A percentile compares a stretch with the other conserved stretches of the same genome.
Evolutionary conservation across 1,139 yeast genomes (phyloP).

Genomic region (Groenewaldozyma sp.): DNA sequence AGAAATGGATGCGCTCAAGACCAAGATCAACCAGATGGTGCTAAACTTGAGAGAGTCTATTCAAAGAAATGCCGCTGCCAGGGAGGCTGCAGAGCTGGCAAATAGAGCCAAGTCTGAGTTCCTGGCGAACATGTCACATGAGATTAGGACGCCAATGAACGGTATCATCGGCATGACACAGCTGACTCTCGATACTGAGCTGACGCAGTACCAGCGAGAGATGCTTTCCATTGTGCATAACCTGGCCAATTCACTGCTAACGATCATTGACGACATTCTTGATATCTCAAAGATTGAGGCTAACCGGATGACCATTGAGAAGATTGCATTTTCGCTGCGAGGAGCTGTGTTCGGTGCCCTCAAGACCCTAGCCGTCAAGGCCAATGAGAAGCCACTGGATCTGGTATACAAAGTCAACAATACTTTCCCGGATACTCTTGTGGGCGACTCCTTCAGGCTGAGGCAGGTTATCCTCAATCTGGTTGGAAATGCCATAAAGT

Average conservation of each 20-base stretch:
- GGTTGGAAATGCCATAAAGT: conserved; percentile 83
- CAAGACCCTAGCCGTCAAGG: conserved; percentile 79
- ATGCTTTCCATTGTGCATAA: conserved; percentile 83
- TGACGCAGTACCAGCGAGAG: conserved; percentile 82
- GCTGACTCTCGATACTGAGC: conserved; percentile 72
- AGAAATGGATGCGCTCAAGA: conserved; percentile 88
- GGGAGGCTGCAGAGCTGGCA: conserved; percentile 89
- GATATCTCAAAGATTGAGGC: conserved; percentile 92
- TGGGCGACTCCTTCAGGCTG: conserved; percentile 79
- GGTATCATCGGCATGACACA: conserved; percentile 94
- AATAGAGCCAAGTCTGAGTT: conserved; percentile 87
- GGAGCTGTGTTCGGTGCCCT: conserved; percentile 85
- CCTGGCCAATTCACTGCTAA: conserved; percentile 70
- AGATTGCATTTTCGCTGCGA: conserved; percentile 72
- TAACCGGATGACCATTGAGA: conserved; percentile 84
- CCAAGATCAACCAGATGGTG: conserved; percentile 89
- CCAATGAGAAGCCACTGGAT: conserved; percentile 75
- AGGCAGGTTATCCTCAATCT: conserved; percentile 76
- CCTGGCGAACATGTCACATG: conserved; percentile 86
- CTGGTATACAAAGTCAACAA: conserved; percentile 75
- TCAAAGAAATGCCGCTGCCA: conserved; percentile 84
- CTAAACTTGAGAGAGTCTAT: conserved; percentile 77
- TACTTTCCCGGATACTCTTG: conserved; percentile 74
- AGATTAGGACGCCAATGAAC: conserved; percentile 84
- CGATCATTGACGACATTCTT: conserved; percentile 79